Percentiles rank a stretch among this genome's conserved stretches.
Evolutionary conservation across 768 basidiomycete genomes (phyloP).

Genomic region (Tylopilus sp.): DNA sequence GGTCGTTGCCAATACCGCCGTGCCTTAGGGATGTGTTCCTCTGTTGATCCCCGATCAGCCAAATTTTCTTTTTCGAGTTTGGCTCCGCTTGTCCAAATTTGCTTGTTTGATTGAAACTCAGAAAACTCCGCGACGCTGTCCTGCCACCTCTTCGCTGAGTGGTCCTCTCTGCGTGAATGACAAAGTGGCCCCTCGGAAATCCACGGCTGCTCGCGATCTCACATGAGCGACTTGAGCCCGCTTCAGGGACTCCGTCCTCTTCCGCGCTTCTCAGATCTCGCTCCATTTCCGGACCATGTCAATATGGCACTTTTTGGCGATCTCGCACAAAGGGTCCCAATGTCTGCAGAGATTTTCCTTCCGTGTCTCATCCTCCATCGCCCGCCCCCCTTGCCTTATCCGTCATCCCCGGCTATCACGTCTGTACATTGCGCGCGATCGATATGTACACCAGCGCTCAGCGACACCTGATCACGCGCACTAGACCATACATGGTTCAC

Average conservation of each 20-base stretch:
- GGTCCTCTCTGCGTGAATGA: not conserved
- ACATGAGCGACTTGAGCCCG: constrained; percentile 17
- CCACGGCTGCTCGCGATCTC: constrained; percentile 15
- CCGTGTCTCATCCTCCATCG: not conserved
- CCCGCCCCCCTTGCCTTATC: not conserved
- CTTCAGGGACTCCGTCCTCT: constrained; percentile 23
- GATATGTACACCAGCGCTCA: not conserved
- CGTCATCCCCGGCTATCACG: constrained; percentile 19
- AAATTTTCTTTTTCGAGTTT: constrained; percentile 34
- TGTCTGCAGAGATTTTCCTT: constrained; percentile 5
- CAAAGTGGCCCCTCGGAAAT: constrained; percentile 11
- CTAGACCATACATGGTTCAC: not conserved
- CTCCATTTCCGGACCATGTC: constrained; percentile 23
- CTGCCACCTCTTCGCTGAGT: constrained; percentile 22
- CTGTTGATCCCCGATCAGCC: constrained; percentile 65
- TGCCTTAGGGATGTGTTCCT: constrained; percentile 35
- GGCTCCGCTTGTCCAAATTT: constrained; percentile 28
- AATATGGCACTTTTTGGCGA: constrained; percentile 23
- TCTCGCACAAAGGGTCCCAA: constrained; percentile 13
- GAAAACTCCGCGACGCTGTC: constrained; percentile 27
- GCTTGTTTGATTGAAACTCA: constrained; percentile 19
- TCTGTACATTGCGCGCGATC: not conserved
- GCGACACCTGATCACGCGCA: not conserved
- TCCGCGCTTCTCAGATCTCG: constrained; percentile 22
- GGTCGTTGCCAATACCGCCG: constrained; percentile 26